These are phyloP conservation scores for Letharia columbiana DNA, from an alignment of 495 filamentous ascomycete species.

Conservation along the genomic window DNA sequence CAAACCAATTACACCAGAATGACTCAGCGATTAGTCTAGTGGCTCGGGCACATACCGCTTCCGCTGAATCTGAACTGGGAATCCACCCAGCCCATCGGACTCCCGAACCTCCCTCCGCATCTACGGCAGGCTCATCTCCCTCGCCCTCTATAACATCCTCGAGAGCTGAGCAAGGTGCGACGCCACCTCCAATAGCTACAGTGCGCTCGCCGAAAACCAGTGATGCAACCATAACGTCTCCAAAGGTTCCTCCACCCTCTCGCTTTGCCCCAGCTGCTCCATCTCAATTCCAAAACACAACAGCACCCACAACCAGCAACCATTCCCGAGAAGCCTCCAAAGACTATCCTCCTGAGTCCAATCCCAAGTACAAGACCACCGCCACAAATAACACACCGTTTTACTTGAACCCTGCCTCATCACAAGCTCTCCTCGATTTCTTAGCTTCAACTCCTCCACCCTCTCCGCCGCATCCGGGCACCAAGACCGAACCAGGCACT, in stretches of 20 bases:
- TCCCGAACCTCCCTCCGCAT: constrained; percentile 9
- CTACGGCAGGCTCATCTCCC: background rate
- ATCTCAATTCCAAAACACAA: constrained; percentile 10
- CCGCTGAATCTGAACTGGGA: constrained; percentile 19
- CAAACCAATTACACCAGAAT: constrained; percentile 18
- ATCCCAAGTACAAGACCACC: constrained; percentile 18
- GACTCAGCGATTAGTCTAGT: constrained; percentile 16
- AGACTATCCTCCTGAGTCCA: constrained; percentile 8
- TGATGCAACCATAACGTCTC: constrained; percentile 6
- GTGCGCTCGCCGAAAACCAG: constrained; percentile 11
- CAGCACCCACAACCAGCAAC: constrained; percentile 7
- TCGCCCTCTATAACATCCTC: constrained; percentile 18
- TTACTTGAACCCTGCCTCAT: constrained; percentile 26
- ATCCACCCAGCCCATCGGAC: constrained; percentile 22
- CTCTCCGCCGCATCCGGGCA: constrained; percentile 20
- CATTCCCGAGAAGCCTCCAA: constrained; percentile 8
- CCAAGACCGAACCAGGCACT: constrained; percentile 4
- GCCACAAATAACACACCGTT: constrained; percentile 25
- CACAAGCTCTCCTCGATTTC: constrained; percentile 25
- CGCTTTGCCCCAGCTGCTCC: constrained; percentile 11
- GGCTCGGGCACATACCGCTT: constrained; percentile 7
- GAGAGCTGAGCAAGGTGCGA: constrained; percentile 20
- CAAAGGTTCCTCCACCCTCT: constrained; percentile 12
- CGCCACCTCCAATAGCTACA: constrained; percentile 24
- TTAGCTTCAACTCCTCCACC: constrained; percentile 24